phyloP scores from a whole-genome alignment of 2,329 filamentous ascomycete genomes.

The Penicillium fuscoglaucum region DNA sequence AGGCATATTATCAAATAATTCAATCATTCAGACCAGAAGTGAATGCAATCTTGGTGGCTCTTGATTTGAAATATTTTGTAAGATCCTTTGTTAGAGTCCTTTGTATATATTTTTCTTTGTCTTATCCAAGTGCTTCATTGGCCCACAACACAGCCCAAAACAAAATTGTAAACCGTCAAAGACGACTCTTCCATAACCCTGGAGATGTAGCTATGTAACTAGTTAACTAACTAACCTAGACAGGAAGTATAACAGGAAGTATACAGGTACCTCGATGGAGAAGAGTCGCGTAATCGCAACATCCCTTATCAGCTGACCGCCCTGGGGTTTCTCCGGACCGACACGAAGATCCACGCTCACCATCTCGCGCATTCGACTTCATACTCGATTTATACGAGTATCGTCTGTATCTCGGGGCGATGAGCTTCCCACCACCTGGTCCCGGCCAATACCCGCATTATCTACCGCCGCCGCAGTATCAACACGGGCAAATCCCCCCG shows the following conservation, averaged over 20 bases:
- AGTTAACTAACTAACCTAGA: too few species aligned
- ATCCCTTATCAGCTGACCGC: slow-evolving; percentile 28
- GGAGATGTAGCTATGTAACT: not conserved
- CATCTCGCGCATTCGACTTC: slow-evolving; percentile 13
- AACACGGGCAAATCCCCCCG: slow-evolving; percentile 33
- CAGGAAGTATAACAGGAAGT: not conserved
- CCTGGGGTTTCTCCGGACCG: slow-evolving; percentile 34
- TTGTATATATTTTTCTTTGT: not conserved
- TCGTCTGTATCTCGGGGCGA: slow-evolving; percentile 34
- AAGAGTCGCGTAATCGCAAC: slow-evolving; percentile 9
- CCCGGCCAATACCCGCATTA: slow-evolving; percentile 40
- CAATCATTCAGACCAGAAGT: not conserved
- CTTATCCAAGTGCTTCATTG: not conserved
- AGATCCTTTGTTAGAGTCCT: not conserved
- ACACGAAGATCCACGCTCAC: slow-evolving; percentile 18
- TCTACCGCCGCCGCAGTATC: slow-evolving; percentile 36
- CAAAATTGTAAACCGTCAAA: not conserved
- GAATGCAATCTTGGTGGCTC: not conserved
- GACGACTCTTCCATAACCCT: not conserved
- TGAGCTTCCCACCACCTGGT: slow-evolving; percentile 45
- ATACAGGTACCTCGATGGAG: too few species aligned
- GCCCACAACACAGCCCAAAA: not conserved
- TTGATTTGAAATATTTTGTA: not conserved
- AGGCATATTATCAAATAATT: not conserved
- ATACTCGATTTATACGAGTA: slow-evolving; percentile 22